Evolutionary conservation across 768 basidiomycete genomes (phyloP).

Genomic region (Nidularia sp.): DNA sequence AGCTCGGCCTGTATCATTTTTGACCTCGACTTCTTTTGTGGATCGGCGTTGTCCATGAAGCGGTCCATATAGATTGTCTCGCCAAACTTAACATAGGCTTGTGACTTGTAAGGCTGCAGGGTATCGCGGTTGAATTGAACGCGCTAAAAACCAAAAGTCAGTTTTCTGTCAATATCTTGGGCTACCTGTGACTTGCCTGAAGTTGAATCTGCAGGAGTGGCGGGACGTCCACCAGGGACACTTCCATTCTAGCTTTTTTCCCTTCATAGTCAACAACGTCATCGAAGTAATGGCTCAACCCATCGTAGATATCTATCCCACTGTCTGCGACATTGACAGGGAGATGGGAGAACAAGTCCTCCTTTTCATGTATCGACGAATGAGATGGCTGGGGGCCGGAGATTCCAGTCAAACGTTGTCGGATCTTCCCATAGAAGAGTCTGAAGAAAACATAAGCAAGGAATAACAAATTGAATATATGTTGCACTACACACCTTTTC

Average conservation of each 20-base stretch:
- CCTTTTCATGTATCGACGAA: constrained; percentile 72
- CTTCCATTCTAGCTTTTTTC: constrained; percentile 82
- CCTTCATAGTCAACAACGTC: constrained; percentile 86
- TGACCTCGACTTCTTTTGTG: constrained; percentile 65
- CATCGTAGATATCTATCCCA: constrained; percentile 91
- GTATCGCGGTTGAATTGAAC: constrained; percentile 95
- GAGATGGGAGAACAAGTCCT: constrained; percentile 90
- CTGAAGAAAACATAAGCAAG: constrained; percentile 16
- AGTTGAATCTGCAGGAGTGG: constrained; percentile 93
- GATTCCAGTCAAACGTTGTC: constrained; percentile 43
- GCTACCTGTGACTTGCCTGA: constrained; percentile 68
- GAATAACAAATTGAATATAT: not conserved
- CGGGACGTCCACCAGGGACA: constrained; percentile 81
- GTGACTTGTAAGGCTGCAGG: constrained; percentile 90
- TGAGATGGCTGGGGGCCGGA: constrained; percentile 33
- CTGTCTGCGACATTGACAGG: constrained; percentile 91
- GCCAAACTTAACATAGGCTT: constrained; percentile 89
- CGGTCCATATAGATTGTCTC: constrained; percentile 90
- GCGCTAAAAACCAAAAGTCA: constrained; percentile 40
- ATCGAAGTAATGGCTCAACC: constrained; percentile 87
- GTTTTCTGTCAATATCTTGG: not conserved
- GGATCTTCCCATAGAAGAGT: constrained; percentile 85
- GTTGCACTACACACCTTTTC: constrained; percentile 52
- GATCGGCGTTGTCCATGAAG: constrained; percentile 76
- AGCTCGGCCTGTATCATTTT: constrained; percentile 70